These are phyloP conservation scores for Gentiana straminea DNA, from an alignment of 257 asterid species.

Conservation along the genomic window DNA sequence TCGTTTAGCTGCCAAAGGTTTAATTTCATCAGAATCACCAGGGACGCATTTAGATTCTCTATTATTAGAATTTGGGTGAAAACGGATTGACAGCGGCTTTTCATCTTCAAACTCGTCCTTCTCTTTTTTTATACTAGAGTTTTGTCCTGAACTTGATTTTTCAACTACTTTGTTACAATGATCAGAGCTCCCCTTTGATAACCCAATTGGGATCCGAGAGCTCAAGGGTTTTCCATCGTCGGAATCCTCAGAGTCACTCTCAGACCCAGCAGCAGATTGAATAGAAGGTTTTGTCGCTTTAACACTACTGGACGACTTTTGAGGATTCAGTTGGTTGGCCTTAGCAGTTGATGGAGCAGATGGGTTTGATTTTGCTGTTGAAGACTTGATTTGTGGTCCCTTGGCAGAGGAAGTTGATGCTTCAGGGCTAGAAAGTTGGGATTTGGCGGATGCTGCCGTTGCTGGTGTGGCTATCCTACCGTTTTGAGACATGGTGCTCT, in stretches of 20 bases:
- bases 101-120: conserved; percentile 77
- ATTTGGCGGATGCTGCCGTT: conserved; percentile 40
- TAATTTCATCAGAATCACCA: conserved; percentile 33
- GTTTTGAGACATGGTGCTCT: conserved; percentile 34
- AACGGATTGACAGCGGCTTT: conserved; percentile 48
- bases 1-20: conserved; percentile 30
- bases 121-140: conserved; percentile 28
- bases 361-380: conserved; percentile 1
- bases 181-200: background rate
- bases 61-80: conserved; percentile 23
- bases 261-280: conserved; percentile 23
- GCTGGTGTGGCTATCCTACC: conserved; percentile 35
- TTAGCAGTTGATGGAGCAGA: too few species aligned
- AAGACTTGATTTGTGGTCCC: conserved; percentile 27
- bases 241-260: conserved; percentile 49
- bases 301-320: too few species aligned
- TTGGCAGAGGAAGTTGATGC: conserved; percentile 31
- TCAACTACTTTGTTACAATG: conserved; percentile 27
- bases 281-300: conserved; percentile 25
- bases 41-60: conserved; percentile 37
- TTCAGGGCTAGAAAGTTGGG: conserved; percentile 42
- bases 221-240: conserved; percentile 85
- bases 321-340: too few species aligned
- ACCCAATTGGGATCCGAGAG: conserved; percentile 20
- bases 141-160: conserved; percentile 27